Percentiles rank a stretch among this genome's conserved stretches.
Conservation (phyloP, 2,329 filamentous ascomycete genomes). For the Sporothrix mexicana region DNA sequence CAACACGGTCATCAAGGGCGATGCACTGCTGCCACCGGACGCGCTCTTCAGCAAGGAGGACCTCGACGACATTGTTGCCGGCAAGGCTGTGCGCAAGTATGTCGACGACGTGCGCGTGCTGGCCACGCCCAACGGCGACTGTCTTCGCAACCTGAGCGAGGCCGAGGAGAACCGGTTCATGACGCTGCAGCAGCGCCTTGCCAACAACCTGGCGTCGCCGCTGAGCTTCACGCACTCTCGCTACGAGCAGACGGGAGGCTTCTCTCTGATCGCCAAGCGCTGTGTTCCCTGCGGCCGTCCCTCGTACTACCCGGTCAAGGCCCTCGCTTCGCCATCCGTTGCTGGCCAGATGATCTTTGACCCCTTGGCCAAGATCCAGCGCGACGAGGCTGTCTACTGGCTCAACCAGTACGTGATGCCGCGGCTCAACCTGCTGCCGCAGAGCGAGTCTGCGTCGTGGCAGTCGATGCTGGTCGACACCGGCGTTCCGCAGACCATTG, state of each 20-base stretch:
- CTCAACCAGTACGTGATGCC: conserved; percentile 73
- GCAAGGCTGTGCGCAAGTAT: conserved; percentile 65
- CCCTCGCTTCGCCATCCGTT: conserved; percentile 36
- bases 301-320: conserved; percentile 62
- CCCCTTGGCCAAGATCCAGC: conserved; percentile 68
- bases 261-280: conserved; percentile 67
- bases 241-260: conserved; percentile 62
- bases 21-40: conserved; percentile 47
- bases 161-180: conserved; percentile 75
- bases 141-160: conserved; percentile 71
- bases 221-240: conserved; percentile 62
- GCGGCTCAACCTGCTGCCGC: conserved; percentile 59
- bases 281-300: conserved; percentile 69
- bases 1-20: conserved; percentile 24
- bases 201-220: conserved; percentile 56
- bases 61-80: conserved; percentile 59
- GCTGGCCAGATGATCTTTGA: conserved; percentile 45
- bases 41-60: conserved; percentile 60
- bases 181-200: conserved; percentile 67
- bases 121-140: conserved; percentile 77
- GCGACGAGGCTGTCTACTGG: conserved; percentile 69
- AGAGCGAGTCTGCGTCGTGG: conserved; percentile 49
- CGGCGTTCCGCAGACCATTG: conserved; percentile 45
- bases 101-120: conserved; percentile 70
- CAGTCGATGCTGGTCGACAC: conserved; percentile 42